Conservation (phyloP, 441 rosid genomes). For the Pelargonium cotyledonis region DNA sequence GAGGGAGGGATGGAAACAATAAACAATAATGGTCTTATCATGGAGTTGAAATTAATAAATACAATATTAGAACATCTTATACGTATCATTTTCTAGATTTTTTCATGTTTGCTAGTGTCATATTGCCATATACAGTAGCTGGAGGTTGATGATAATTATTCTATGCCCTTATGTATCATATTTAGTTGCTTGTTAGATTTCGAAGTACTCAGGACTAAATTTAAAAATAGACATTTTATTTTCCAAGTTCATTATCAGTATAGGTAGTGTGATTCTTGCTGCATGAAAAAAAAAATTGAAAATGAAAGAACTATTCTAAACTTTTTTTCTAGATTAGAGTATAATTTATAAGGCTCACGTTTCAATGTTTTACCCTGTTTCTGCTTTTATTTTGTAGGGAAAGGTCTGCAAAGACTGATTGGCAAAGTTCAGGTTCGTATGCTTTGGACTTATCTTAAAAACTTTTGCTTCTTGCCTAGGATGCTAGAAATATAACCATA, state of each 20-base stretch:
- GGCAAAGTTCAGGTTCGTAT: conserved; percentile 44
- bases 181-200: too few species aligned
- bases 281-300: too few species aligned
- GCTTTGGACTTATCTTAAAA: conserved; percentile 10
- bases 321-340: not conserved
- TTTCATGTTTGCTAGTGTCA: not conserved
- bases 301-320: not conserved
- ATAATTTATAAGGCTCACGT: conserved; percentile 13
- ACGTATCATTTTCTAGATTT: not conserved
- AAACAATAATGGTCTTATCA: too few species aligned
- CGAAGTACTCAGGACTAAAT: too few species aligned
- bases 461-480: too few species aligned
- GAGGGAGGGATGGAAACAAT: too few species aligned
- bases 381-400: conserved; percentile 43
- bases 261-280: too few species aligned
- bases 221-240: too few species aligned
- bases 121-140: not conserved
- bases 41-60: not conserved
- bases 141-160: not conserved
- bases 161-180: not conserved
- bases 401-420: conserved; percentile 50
- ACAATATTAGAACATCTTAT: not conserved
- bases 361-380: conserved; percentile 14
- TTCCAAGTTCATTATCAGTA: too few species aligned
- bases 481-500: too few species aligned